Percentiles rank a stretch among this genome's conserved stretches.
These are phyloP conservation scores for Clitopilus hobsonii DNA, from an alignment of 768 basidiomycete species.

Conservation along the genomic window DNA sequence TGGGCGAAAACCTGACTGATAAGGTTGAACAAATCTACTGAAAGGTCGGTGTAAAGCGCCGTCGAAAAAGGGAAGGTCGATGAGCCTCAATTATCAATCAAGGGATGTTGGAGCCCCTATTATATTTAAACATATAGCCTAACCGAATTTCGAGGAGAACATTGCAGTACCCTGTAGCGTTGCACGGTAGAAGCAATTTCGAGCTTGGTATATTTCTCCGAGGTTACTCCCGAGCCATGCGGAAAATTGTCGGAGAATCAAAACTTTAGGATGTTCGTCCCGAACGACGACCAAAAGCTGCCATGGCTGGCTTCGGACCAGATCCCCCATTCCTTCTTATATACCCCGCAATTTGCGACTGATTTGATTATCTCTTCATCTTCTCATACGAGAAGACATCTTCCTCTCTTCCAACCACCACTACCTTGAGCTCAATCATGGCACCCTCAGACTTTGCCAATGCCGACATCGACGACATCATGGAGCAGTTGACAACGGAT, in stretches of 20 bases:
- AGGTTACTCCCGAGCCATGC: neutral
- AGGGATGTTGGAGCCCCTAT: neutral
- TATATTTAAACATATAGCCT: neutral
- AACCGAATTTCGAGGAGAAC: neutral
- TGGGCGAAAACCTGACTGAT: neutral
- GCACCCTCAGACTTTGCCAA: constrained; percentile 65
- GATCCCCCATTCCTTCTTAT: neutral
- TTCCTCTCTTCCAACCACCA: neutral
- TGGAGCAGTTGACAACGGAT: constrained; percentile 65
- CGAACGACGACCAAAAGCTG: neutral
- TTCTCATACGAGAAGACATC: neutral
- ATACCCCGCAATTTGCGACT: neutral
- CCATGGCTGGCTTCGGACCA: neutral
- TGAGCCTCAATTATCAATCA: neutral
- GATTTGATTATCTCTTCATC: neutral
- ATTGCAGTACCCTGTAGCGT: neutral
- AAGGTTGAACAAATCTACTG: neutral
- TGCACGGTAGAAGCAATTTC: neutral
- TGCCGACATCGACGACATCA: constrained; percentile 53
- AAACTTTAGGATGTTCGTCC: neutral
- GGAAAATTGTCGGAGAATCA: neutral
- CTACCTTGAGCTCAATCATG: constrained; percentile 31
- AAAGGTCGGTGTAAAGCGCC: neutral
- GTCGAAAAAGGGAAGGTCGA: neutral
- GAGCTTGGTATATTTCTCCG: neutral